These are phyloP conservation scores for Fusarium nodosum DNA, from an alignment of 2,329 filamentous ascomycete genomes.

Conservation along the genomic window DNA sequence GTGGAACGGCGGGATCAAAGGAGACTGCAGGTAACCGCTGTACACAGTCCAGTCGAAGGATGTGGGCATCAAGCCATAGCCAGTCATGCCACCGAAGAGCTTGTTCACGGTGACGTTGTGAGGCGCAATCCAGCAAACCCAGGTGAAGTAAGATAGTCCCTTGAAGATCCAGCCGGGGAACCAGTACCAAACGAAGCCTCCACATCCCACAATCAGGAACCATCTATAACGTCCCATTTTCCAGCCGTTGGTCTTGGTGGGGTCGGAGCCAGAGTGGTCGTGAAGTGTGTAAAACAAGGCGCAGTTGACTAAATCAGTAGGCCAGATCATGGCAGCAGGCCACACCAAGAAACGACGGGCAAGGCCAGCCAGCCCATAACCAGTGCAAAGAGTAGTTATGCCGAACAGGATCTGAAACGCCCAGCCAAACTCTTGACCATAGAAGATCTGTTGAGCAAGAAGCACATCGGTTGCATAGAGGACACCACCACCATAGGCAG, in stretches of 20 bases:
- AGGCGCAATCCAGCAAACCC: constrained; percentile 72
- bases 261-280: constrained; percentile 62
- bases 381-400: constrained; percentile 68
- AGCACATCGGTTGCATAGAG: constrained; percentile 68
- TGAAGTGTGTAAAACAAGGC: constrained; percentile 65
- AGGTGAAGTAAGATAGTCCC: constrained; percentile 73
- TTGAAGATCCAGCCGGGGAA: constrained; percentile 74
- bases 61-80: constrained; percentile 71
- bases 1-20: constrained; percentile 66
- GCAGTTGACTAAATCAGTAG: constrained; percentile 66
- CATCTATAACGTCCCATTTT: constrained; percentile 72
- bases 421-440: constrained; percentile 67
- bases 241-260: constrained; percentile 70
- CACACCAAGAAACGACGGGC: constrained; percentile 66
- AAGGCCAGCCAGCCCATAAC: constrained; percentile 69
- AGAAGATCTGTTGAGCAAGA: constrained; percentile 67
- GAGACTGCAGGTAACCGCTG: constrained; percentile 64
- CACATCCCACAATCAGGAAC: constrained; percentile 69
- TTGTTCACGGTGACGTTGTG: constrained; percentile 72
- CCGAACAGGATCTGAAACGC: constrained; percentile 68
- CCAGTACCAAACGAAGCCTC: constrained; percentile 69
- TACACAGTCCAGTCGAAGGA: constrained; percentile 68
- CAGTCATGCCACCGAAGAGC: constrained; percentile 71
- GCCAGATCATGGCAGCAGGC: constrained; percentile 71
- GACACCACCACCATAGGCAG: constrained; percentile 69